phyloP scores from a whole-genome alignment of 306 rosid genomes.

The Inga laurina region DNA sequence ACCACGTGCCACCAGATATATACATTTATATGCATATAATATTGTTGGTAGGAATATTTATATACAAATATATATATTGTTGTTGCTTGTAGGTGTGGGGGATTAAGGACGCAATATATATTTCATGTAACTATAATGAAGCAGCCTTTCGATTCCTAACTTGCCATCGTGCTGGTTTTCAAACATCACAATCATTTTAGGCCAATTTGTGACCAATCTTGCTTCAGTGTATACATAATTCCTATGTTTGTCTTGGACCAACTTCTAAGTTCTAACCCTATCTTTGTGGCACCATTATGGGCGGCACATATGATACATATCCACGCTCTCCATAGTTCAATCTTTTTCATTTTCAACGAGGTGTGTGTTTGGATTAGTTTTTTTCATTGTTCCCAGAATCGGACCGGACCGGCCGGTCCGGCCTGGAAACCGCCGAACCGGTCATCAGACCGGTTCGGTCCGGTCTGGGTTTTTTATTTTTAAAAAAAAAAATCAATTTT shows the following conservation, averaged over 20 bases:
- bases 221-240: slow-evolving; percentile 32
- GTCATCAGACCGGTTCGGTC: too few species aligned
- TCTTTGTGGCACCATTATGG: slow-evolving; percentile 17
- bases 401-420: too few species aligned
- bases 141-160: slow-evolving; percentile 25
- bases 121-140: not conserved
- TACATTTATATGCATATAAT: not conserved
- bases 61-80: not conserved
- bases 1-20: slow-evolving; percentile 20
- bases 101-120: not conserved
- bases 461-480: too few species aligned
- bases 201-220: slow-evolving; percentile 29
- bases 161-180: slow-evolving; percentile 15
- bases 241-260: slow-evolving; percentile 23
- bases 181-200: slow-evolving; percentile 19
- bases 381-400: too few species aligned
- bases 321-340: not conserved
- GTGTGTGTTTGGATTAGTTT: too few species aligned
- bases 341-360: not conserved
- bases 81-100: slow-evolving; percentile 6
- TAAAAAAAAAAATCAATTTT: too few species aligned
- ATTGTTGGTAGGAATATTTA: not conserved
- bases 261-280: not conserved
- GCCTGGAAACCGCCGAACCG: too few species aligned
- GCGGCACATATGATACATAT: not conserved